Evolutionary conservation across 805 yeast species (phyloP).

Genomic region (Kurtzmaniella fragi): DNA sequence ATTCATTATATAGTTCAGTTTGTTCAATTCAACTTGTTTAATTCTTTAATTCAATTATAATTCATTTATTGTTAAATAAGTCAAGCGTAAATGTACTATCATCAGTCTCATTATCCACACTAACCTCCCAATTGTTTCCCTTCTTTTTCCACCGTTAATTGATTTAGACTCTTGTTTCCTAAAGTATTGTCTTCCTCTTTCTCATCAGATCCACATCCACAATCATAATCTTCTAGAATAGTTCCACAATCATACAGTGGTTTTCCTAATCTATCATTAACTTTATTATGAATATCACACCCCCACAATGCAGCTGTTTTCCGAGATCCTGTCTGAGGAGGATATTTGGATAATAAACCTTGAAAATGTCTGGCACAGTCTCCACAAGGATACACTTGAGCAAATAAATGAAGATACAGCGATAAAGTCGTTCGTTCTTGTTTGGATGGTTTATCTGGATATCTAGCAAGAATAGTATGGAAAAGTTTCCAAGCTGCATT

Average conservation of each 20-base stretch:
- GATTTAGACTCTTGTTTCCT: constrained; percentile 30
- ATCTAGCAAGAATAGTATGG: constrained; percentile 89
- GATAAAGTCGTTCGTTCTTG: constrained; percentile 60
- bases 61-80: no score
- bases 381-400: constrained; percentile 94
- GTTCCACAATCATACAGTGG: constrained; percentile 77
- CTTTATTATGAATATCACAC: constrained; percentile 84
- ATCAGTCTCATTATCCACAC: no score
- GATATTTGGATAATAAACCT: constrained; percentile 59
- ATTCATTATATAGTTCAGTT: not conserved
- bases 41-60: not conserved
- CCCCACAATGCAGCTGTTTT: constrained; percentile 94
- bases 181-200: constrained; percentile 42
- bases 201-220: constrained; percentile 88
- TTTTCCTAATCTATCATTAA: constrained; percentile 67
- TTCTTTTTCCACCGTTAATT: constrained; percentile 42
- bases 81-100: no score
- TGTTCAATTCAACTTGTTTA: not conserved
- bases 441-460: constrained; percentile 73
- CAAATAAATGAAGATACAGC: constrained; percentile 67
- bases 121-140: constrained; percentile 45
- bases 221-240: constrained; percentile 86
- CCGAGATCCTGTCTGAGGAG: constrained; percentile 78
- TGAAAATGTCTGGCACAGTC: constrained; percentile 94
- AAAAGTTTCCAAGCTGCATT: constrained; percentile 85